A percentile compares a stretch with the other conserved stretches of the same genome.
These are phyloP conservation scores for Globisporangium spinosum DNA, from an alignment of 352 stramenopile genomes.

Conservation along the genomic window DNA sequence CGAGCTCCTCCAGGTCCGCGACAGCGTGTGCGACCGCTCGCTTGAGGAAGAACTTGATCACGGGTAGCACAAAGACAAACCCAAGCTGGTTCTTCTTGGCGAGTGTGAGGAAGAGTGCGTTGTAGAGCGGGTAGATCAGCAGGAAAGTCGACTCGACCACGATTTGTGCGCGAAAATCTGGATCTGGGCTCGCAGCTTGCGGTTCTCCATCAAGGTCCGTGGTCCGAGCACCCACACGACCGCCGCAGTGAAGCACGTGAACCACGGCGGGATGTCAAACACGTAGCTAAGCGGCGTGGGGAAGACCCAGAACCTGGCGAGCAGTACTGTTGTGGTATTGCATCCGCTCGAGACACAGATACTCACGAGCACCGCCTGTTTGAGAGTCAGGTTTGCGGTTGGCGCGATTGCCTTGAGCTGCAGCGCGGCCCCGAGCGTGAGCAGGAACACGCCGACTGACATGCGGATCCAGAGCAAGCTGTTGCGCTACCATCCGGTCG, in stretches of 20 bases:
- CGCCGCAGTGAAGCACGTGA: background rate
- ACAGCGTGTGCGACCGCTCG: background rate
- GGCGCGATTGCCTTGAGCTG: background rate
- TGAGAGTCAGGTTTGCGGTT: background rate
- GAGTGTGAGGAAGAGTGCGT: background rate
- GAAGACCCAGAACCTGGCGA: conserved; percentile 10
- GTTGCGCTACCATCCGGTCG: background rate
- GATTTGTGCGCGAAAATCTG: background rate
- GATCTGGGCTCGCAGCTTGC: background rate
- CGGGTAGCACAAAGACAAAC: background rate
- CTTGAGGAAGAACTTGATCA: conserved; percentile 1
- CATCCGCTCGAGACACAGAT: background rate
- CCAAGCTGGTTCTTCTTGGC: background rate
- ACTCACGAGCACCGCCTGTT: background rate
- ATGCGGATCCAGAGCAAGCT: background rate
- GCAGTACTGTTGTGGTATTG: background rate
- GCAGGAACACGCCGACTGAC: background rate
- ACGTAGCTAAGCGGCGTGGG: background rate
- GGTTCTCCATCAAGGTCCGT: background rate
- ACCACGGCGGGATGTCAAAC: background rate
- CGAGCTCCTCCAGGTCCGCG: background rate
- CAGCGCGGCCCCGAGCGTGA: background rate
- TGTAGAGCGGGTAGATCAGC: background rate
- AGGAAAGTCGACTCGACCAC: background rate
- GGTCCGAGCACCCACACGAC: background rate